These are phyloP conservation scores for Euphorbia lathyris DNA, from an alignment of 345 rosid genomes.

Conservation along the genomic window DNA sequence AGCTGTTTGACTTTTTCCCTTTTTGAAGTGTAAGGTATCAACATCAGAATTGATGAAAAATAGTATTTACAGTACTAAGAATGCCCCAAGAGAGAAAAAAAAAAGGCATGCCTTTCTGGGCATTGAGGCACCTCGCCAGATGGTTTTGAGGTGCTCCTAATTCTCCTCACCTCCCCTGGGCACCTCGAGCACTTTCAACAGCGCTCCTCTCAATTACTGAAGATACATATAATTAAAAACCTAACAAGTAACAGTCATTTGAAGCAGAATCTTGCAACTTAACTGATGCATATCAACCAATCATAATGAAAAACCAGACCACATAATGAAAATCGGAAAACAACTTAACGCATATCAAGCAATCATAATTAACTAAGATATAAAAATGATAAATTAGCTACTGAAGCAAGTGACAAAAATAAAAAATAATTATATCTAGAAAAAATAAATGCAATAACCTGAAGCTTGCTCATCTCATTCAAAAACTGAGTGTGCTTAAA, in stretches of 20 bases:
- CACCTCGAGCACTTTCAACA: no score
- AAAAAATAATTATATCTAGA: not conserved
- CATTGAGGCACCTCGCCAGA: no score
- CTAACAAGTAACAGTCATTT: not conserved
- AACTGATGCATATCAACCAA: not conserved
- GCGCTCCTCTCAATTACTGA: no score
- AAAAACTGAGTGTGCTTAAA: conserved; percentile 88
- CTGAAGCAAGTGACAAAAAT: conserved; percentile 8
- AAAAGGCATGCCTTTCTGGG: no score
- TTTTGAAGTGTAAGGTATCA: not conserved
- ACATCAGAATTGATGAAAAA: not conserved
- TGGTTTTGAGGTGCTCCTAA: no score
- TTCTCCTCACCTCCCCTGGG: no score
- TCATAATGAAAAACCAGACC: not conserved
- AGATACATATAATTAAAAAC: not conserved
- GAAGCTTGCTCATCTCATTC: conserved; percentile 78
- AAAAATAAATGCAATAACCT: conserved; percentile 45
- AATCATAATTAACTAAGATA: not conserved
- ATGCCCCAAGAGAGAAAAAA: no score
- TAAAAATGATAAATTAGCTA: not conserved
- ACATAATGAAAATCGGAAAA: not conserved
- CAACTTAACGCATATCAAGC: not conserved
- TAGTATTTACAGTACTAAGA: not conserved
- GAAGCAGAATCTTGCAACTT: not conserved
- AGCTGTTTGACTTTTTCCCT: not conserved